Conservation (phyloP, 768 basidiomycete species). For the Hysterangium stoloniferum region DNA sequence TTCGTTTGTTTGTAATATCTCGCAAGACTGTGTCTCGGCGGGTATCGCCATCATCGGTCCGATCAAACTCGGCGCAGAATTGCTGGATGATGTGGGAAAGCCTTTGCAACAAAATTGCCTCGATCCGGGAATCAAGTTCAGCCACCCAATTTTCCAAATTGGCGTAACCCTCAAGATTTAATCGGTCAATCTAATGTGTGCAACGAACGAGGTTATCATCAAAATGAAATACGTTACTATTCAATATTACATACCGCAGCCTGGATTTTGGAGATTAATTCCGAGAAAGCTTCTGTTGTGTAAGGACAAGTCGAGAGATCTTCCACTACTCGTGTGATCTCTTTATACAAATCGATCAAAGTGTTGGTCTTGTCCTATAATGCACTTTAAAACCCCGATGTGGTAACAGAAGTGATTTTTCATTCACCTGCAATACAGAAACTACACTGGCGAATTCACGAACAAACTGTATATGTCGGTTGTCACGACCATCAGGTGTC, state of each 20-base stretch:
- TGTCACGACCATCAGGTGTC: constrained; percentile 71
- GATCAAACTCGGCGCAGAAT: constrained; percentile 86
- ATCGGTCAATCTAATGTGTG: constrained; percentile 65
- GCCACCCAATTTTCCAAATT: constrained; percentile 91
- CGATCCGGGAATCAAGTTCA: constrained; percentile 74
- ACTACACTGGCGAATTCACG: constrained; percentile 92
- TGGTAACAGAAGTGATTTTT: neutral
- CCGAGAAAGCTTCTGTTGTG: constrained; percentile 72
- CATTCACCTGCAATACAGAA: constrained; percentile 72
- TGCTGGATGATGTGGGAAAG: constrained; percentile 70
- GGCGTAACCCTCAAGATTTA: constrained; percentile 93
- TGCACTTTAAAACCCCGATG: constrained; percentile 7
- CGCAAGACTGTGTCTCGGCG: constrained; percentile 46
- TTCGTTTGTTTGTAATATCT: constrained; percentile 55
- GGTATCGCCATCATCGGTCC: constrained; percentile 58
- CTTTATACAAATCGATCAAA: constrained; percentile 85
- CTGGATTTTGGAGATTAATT: constrained; percentile 72
- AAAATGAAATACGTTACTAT: neutral
- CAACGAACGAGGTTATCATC: neutral
- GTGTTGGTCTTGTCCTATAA: constrained; percentile 86
- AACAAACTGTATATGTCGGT: constrained; percentile 87
- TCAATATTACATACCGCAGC: constrained; percentile 59
- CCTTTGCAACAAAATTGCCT: constrained; percentile 68
- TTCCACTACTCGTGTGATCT: constrained; percentile 77
- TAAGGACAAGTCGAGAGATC: constrained; percentile 85